Evolutionary conservation across 768 basidiomycete species (phyloP), one percentile per base, ranked within the genome.

Genomic region (Lactarius hatsudake): DNA sequence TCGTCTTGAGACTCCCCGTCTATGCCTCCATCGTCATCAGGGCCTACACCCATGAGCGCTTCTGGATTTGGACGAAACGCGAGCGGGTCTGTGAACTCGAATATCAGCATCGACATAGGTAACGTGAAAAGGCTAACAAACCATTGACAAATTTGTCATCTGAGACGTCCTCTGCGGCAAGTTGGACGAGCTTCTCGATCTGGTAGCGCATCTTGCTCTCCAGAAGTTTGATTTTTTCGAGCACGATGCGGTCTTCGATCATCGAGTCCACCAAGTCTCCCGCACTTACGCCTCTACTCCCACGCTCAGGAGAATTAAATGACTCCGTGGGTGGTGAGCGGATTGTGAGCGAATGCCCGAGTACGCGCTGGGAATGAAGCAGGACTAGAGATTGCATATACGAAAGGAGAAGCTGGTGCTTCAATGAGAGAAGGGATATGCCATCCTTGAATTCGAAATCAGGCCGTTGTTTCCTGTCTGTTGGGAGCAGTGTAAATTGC

Each of bases 191-290:
- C 75, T 98, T 98, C 71, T 98, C 94, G 72, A 99, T 93, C 75
- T 98, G 97, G 76, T 99, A 98, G 58, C 84, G 86, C 84, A 99
- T 90, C 73, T 91, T 88, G 62, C 82, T 81, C 77, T 98, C 96
- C 28, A 99, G 82, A 0, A 86, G 82, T 66, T 89, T 89, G 58
- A 90, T 82, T 79, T 97, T 98, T 75, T 99, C 97, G 55, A 98
- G 83, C 10, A 93, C 86, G 54, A 95, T 80, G 15, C 94, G 86
- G 23, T 84, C 83, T 73, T 96, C 87, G 38, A 96, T 82, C 80
- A 94, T 84, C 1, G 86, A 84, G 72, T 92, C 90, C 8, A 94
- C 87, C 7, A 93, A 73, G 75, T 96, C 93, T 2, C 93, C 93
- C 0, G 83, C 75, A n/a, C 77, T 80, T 7, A 76, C 72, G 0